Evolutionary conservation across 2,329 filamentous ascomycete species (phyloP).

Genomic region (Aquanectria penicillioides): DNA sequence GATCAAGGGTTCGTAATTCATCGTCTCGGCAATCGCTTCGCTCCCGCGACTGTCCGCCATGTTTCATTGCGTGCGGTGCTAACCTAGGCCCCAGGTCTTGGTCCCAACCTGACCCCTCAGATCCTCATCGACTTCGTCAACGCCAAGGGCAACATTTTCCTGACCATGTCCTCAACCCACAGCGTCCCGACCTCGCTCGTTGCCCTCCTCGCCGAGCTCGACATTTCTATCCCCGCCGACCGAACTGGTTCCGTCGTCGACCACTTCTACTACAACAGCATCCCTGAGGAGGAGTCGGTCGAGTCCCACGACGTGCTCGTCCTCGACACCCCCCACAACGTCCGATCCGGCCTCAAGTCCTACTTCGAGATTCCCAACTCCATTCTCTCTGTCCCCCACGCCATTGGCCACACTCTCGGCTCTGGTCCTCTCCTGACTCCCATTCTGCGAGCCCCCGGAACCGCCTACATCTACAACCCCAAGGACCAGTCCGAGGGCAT

Average conservation of each 20-base stretch:
- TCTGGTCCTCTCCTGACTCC: conserved; percentile 81
- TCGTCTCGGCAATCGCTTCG: conserved; percentile 6
- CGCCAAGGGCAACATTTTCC: conserved; percentile 87
- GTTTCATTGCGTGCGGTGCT: conserved; percentile 20
- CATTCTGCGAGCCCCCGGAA: conserved; percentile 82
- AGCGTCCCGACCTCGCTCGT: conserved; percentile 78
- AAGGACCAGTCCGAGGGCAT: conserved; percentile 81
- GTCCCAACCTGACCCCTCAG: conserved; percentile 87
- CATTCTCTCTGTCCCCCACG: conserved; percentile 82
- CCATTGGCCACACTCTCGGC: conserved; percentile 84
- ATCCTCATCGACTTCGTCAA: conserved; percentile 91
- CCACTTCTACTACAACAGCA: conserved; percentile 91
- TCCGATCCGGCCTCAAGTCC: conserved; percentile 76
- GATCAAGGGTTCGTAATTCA: conserved; percentile 82
- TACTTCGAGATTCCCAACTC: conserved; percentile 71
- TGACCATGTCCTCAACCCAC: conserved; percentile 80
- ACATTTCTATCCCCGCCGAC: conserved; percentile 87
- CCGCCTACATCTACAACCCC: conserved; percentile 92
- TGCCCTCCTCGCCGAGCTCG: conserved; percentile 85
- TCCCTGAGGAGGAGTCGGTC: conserved; percentile 75
- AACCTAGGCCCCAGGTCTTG: conserved; percentile 70
- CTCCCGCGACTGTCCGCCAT: background rate
- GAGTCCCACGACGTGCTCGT: conserved; percentile 92
- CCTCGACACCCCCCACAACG: conserved; percentile 72
- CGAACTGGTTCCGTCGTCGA: conserved; percentile 88